Conservation (phyloP, 140 eudicot species). For the Stevia rebaudiana region DNA sequence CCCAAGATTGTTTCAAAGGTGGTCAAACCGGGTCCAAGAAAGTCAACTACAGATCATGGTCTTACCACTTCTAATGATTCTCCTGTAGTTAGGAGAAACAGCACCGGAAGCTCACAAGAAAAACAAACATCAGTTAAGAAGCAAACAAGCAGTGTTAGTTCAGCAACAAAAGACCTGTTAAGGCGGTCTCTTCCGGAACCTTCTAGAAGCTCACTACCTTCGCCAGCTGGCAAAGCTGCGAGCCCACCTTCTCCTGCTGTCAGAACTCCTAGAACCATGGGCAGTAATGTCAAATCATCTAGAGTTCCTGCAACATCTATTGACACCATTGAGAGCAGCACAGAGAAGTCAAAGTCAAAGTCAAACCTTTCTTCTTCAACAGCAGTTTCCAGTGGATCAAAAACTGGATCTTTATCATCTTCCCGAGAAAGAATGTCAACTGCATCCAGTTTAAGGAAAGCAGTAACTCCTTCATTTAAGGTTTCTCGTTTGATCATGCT, state of each 20-base stretch:
- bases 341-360: constrained; percentile 39
- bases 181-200: constrained; percentile 73
- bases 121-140: constrained; percentile 41
- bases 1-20: constrained; percentile 30
- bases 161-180: constrained; percentile 49
- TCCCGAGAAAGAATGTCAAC: constrained; percentile 53
- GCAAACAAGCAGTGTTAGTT: constrained; percentile 30
- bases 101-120: constrained; percentile 77
- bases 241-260: constrained; percentile 49
- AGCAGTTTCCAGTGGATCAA: constrained; percentile 51
- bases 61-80: constrained; percentile 39
- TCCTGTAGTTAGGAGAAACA: constrained; percentile 65
- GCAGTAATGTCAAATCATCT: constrained; percentile 40
- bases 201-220: constrained; percentile 47
- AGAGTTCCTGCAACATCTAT: constrained; percentile 51
- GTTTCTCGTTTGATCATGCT: constrained; percentile 84
- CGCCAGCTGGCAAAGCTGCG: constrained; percentile 39
- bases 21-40: constrained; percentile 33
- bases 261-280: constrained; percentile 42
- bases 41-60: constrained; percentile 33
- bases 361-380: constrained; percentile 50
- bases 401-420: constrained; percentile 41
- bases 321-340: constrained; percentile 42
- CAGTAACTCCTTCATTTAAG: constrained; percentile 54
- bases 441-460: constrained; percentile 54